These are phyloP conservation scores for Gyrodon lividus DNA, from an alignment of 768 basidiomycete genomes.

Conservation along the genomic window DNA sequence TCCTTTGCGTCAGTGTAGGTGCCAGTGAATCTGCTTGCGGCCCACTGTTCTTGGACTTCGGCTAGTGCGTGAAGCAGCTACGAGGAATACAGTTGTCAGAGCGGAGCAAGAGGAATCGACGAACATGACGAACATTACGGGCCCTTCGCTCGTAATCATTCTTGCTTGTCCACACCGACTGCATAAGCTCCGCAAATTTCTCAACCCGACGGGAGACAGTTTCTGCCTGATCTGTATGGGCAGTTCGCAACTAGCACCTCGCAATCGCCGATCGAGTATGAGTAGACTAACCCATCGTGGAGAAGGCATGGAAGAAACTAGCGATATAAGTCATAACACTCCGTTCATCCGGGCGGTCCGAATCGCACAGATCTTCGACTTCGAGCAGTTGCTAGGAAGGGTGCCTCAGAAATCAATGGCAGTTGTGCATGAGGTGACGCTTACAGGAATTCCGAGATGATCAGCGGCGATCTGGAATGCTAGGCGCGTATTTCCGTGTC, in stretches of 20 bases:
- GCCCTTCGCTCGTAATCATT: conserved; percentile 94
- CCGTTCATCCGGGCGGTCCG: conserved; percentile 86
- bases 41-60: conserved; percentile 71
- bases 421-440: conserved; percentile 26
- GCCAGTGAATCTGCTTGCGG: conserved; percentile 59
- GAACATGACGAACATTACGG: conserved; percentile 48
- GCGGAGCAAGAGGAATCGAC: not conserved
- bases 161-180: conserved; percentile 80
- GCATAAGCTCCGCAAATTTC: conserved; percentile 95
- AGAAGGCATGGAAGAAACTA: conserved; percentile 97
- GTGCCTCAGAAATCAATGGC: conserved; percentile 2
- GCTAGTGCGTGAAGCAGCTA: conserved; percentile 68
- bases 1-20: conserved; percentile 82
- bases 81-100: conserved; percentile 8
- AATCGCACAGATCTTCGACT: conserved; percentile 92
- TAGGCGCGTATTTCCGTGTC: conserved; percentile 78
- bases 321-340: conserved; percentile 99
- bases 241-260: conserved; percentile 1
- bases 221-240: conserved; percentile 79
- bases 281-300: conserved; percentile 76
- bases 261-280: not conserved
- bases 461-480: conserved; percentile 89
- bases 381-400: conserved; percentile 81
- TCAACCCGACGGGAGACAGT: conserved; percentile 91
- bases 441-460: conserved; percentile 86